Evolutionary conservation across 345 rosid species (phyloP).

Genomic region (Gossypium raimondii): DNA sequence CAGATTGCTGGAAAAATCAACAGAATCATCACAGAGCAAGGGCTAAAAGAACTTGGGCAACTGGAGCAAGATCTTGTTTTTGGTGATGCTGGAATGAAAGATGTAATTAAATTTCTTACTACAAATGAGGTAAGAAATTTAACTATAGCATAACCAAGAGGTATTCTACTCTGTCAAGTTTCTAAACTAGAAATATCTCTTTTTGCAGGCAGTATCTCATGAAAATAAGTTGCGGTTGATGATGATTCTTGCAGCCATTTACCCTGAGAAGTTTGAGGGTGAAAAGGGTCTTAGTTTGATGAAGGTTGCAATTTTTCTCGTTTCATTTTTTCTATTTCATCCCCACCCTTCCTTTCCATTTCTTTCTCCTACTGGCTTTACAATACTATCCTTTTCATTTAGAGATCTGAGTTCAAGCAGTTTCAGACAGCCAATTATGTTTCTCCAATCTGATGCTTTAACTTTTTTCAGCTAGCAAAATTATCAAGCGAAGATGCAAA

Average conservation of each 20-base stretch:
- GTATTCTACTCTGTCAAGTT: neutral
- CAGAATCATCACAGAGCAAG: slow-evolving; percentile 69
- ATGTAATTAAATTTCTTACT: slow-evolving; percentile 76
- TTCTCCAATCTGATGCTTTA: slow-evolving; percentile 13
- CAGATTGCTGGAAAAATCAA: slow-evolving; percentile 95
- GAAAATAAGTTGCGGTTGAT: slow-evolving; percentile 94
- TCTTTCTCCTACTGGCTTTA: neutral
- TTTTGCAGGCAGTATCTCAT: slow-evolving; percentile 74
- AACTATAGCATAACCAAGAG: slow-evolving; percentile 1
- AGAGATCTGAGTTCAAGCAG: neutral
- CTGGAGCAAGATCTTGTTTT: slow-evolving; percentile 97
- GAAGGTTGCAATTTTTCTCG: slow-evolving; percentile 50
- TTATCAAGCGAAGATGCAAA: slow-evolving; percentile 76
- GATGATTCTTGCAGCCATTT: slow-evolving; percentile 89
- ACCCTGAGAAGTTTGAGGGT: slow-evolving; percentile 94
- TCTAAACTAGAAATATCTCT: slow-evolving; percentile 14
- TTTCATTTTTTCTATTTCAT: neutral
- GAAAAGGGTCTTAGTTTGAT: slow-evolving; percentile 82
- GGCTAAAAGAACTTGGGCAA: slow-evolving; percentile 90
- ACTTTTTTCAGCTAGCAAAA: slow-evolving; percentile 63
- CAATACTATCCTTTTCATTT: neutral
- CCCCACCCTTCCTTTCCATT: slow-evolving; percentile 11
- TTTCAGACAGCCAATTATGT: neutral
- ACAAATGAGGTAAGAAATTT: slow-evolving; percentile 56
- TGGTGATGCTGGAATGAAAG: slow-evolving; percentile 98